Evolutionary conservation across 257 asterid species (phyloP).

Genomic region (Przewalskia tangutica): DNA sequence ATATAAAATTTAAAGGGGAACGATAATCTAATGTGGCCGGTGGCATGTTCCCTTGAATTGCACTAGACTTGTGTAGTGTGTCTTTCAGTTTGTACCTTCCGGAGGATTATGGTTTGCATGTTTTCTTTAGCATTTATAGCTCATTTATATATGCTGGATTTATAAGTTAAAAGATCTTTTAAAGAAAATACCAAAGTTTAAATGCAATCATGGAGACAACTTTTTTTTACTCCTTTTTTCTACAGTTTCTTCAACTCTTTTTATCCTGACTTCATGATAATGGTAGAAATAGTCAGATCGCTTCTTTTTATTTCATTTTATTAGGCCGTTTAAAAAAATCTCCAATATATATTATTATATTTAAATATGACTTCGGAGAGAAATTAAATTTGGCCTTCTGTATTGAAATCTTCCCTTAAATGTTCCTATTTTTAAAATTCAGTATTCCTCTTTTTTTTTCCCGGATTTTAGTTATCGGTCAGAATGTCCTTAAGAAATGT

Average conservation of each 20-base stretch:
- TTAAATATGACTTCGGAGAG: background rate
- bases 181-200: too few species aligned
- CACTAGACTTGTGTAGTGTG: background rate
- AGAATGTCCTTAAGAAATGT: background rate
- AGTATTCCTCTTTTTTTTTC: background rate
- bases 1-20: background rate
- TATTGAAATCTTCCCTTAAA: background rate
- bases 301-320: too few species aligned
- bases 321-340: background rate
- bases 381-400: background rate
- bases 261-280: too few species aligned
- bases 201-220: background rate
- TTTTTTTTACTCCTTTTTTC: background rate
- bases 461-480: background rate
- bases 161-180: background rate
- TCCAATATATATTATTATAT: background rate
- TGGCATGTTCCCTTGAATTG: background rate
- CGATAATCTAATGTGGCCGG: background rate
- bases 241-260: background rate
- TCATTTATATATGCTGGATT: background rate
- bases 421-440: background rate
- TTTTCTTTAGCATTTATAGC: background rate
- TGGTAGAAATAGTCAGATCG: too few species aligned
- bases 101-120: background rate
- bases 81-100: background rate